Percentiles rank a stretch among this genome's conserved stretches.
Conservation (phyloP, 2,329 filamentous ascomycete species). For the Colletotrichum lini region DNA sequence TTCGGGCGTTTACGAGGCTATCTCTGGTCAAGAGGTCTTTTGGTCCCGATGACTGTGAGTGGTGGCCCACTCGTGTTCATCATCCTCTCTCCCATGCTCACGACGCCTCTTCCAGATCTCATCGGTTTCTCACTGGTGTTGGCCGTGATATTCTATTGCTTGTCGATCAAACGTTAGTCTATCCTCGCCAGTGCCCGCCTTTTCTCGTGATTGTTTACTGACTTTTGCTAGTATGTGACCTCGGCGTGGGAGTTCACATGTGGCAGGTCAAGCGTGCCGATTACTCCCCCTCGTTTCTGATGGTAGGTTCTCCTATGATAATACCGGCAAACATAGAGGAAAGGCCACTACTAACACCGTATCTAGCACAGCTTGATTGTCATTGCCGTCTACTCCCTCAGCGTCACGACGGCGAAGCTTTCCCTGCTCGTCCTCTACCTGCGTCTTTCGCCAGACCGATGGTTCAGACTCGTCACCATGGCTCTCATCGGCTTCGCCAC, state of each 20-base stretch:
- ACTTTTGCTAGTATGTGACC: constrained; percentile 4
- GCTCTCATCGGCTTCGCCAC: constrained; percentile 49
- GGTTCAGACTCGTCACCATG: constrained; percentile 50
- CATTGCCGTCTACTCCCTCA: constrained; percentile 33
- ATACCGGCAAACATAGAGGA: background rate
- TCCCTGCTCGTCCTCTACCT: constrained; percentile 40
- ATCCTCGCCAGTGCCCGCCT: background rate
- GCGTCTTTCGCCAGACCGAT: constrained; percentile 47
- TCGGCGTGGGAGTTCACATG: constrained; percentile 32
- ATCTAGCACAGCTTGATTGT: constrained; percentile 11
- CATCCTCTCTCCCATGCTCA: background rate
- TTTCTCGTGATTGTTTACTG: background rate
- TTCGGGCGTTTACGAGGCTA: constrained; percentile 30
- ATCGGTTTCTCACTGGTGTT: constrained; percentile 21
- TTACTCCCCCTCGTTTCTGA: constrained; percentile 21
- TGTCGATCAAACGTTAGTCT: constrained; percentile 22
- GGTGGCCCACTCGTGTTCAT: background rate
- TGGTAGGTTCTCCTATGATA: background rate
- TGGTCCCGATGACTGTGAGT: constrained; percentile 35
- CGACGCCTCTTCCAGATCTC: background rate
- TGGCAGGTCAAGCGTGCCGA: constrained; percentile 34
- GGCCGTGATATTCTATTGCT: constrained; percentile 17
- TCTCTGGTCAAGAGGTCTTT: constrained; percentile 19
- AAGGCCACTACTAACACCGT: background rate
- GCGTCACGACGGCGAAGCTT: constrained; percentile 41